These are phyloP conservation scores for Zygosaccharomyces sapae DNA, from an alignment of 1,139 yeast species.

Conservation along the genomic window DNA sequence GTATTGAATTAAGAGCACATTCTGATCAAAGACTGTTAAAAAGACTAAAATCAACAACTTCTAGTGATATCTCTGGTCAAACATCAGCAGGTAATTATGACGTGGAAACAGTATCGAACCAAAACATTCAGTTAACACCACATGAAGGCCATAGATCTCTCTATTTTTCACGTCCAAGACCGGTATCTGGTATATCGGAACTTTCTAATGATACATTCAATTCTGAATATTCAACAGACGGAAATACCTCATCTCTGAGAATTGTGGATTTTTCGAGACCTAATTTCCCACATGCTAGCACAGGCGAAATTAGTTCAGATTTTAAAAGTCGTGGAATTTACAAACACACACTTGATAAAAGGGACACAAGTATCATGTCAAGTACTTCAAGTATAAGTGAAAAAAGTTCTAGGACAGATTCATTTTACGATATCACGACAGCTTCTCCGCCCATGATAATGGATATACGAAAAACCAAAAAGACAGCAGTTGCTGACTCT, in stretches of 20 bases:
- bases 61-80: conserved; percentile 28
- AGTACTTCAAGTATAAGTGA: conserved; percentile 42
- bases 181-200: conserved; percentile 61
- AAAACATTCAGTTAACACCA: conserved; percentile 10
- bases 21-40: conserved; percentile 15
- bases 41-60: conserved; percentile 28
- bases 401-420: conserved; percentile 40
- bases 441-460: conserved; percentile 28
- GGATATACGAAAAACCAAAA: conserved; percentile 21
- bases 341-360: conserved; percentile 24
- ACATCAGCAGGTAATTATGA: conserved; percentile 25
- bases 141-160: conserved; percentile 18
- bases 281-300: conserved; percentile 15
- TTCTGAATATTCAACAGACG: conserved; percentile 39
- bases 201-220: conserved; percentile 53
- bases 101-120: conserved; percentile 18
- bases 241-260: conserved; percentile 29
- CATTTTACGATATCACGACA: conserved; percentile 40
- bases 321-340: conserved; percentile 5
- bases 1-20: background rate
- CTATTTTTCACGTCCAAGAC: conserved; percentile 42
- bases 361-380: conserved; percentile 39
- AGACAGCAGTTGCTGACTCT: conserved; percentile 26
- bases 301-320: conserved; percentile 18
- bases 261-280: conserved; percentile 17